Evolutionary conservation across 805 yeast genomes (phyloP), one percentile per base, ranked within the genome.

Genomic region (Sporopachydermia lactativora): DNA sequence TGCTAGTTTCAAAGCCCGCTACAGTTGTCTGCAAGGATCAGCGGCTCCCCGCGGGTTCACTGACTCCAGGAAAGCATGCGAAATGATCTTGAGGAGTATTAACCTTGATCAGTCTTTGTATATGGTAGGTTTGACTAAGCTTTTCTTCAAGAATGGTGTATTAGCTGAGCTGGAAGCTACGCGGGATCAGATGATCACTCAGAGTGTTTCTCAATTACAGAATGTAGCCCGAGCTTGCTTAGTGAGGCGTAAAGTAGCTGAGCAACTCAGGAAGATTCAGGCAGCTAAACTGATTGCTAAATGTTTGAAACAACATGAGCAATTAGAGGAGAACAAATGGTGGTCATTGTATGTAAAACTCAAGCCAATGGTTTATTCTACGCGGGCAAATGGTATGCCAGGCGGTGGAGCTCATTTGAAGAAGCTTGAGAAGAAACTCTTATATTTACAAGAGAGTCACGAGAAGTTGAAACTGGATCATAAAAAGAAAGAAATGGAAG

Each of bases 131-230:
- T 61, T 77, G 24, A 76, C 86, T 3, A 81, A 81, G 53, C 62
- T 81, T 4, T 81, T 81, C 48, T 81, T 81, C 66, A 71, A 81
- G 42, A 76, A 81, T 53, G 89, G 92, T 15, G 81, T 81, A 2
- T 61, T 81, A 17, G 88, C 94, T 2, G 74, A 75, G 34, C 65
- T 86, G 2, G 98, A 92, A 55, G 75, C 75, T 47, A 66, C 70
- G 41, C 77, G 94, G 44, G 96, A 86, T 47, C 62, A 64, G 28
- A 69, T 73, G 40, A 59, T 92, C 31, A 68, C 71, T 38, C 49
- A 55, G 2, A 66, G 78, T 1, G 60, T 83, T 34, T 68, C 78
- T 0, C 58, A 60, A 3, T 68, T 92, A 42, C 94, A 84, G 52
- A 64, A 88, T 3, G 47, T 69, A 2, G 62, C 74, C 3, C 67